These are phyloP conservation scores for Picea sitchensis DNA, from an alignment of 75 land plant species.

Conservation along the genomic window DNA sequence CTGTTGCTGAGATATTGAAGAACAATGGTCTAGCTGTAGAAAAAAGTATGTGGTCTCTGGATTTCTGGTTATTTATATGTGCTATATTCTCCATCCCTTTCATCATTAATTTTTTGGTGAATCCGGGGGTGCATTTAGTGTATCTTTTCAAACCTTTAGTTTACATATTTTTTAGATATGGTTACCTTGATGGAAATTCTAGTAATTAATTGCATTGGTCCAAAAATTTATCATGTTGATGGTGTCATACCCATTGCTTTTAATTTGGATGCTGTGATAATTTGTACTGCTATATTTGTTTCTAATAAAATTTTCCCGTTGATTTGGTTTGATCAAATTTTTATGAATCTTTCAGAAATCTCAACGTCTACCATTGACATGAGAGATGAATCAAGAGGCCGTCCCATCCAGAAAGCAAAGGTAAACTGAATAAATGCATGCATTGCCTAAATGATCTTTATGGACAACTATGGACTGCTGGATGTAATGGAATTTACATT, in stretches of 20 bases:
- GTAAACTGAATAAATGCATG: constrained; percentile 17
- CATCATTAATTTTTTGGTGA: neutral
- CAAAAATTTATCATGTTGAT: too few relatives aligned
- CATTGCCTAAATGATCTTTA: neutral
- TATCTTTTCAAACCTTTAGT: too few relatives aligned
- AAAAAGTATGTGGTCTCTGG: constrained; percentile 26
- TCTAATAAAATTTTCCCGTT: neutral
- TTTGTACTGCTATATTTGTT: neutral
- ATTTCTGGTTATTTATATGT: neutral
- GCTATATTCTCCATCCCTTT: constrained; percentile 6
- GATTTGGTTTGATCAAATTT: neutral
- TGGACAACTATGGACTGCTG: neutral
- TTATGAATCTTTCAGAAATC: constrained; percentile 44
- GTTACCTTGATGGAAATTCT: neutral
- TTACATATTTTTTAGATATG: too few relatives aligned
- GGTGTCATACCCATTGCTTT: too few relatives aligned
- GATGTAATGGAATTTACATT: neutral
- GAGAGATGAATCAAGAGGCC: constrained; percentile 63
- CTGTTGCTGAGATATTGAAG: constrained; percentile 52
- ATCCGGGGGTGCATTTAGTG: neutral
- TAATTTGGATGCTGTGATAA: too few relatives aligned
- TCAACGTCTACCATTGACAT: constrained; percentile 79
- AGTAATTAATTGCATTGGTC: neutral
- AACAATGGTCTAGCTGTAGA: constrained; percentile 53
- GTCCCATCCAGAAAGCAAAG: constrained; percentile 79